Base-by-base conservation (phyloP, 345 rosid species). In the Populus ilicifolia region DNA sequence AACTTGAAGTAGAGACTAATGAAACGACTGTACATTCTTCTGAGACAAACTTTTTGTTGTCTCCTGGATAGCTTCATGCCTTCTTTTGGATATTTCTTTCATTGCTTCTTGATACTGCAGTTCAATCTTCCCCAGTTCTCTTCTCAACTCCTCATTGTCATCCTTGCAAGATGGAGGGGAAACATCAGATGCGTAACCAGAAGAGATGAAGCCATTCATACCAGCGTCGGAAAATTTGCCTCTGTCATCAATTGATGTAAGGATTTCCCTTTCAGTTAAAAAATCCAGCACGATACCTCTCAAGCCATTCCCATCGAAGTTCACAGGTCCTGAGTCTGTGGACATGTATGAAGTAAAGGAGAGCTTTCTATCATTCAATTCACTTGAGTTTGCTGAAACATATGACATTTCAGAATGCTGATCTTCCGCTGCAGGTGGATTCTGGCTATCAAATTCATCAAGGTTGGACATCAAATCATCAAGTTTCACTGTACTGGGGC, bases 361-460 rank as follows among this genome's bases (percentile, higher is more conserved):
- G 79, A 78, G 23, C 71, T 54, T 77, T 67, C 74, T 83, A 41
- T 79, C 88, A 30, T 50, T 84, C 81, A 70, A 63, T 13, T 86
- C 88, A 68, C 80, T 71, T 23, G 87, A 88, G 43, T 82, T 74
- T 68, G 85, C 91, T 69, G 89, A 88, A 75, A 75, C 72, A 69
- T 77, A 80, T 46, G 90, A 81, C 80, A 74, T 80, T 63, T 84
- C 88, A 12, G 88, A 90, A 74, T 56, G 44, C 43, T 46, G 72
- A 69, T 80, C 86, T 41, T 84, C 88, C 62, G 70, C 54, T 65
- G 70, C 56, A 16, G 71, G 50, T 7, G 71, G 41, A 67, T 33
- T 71, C 21, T 44, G 85, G 39, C 50, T 65, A 20, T 43, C 52
- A 12, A 48, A 70, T 59, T 83, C 36, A 20, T 77, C 7, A 2